These are phyloP conservation scores for Suhomyces sp. DNA, from an alignment of 805 yeast genomes.

Conservation along the genomic window DNA sequence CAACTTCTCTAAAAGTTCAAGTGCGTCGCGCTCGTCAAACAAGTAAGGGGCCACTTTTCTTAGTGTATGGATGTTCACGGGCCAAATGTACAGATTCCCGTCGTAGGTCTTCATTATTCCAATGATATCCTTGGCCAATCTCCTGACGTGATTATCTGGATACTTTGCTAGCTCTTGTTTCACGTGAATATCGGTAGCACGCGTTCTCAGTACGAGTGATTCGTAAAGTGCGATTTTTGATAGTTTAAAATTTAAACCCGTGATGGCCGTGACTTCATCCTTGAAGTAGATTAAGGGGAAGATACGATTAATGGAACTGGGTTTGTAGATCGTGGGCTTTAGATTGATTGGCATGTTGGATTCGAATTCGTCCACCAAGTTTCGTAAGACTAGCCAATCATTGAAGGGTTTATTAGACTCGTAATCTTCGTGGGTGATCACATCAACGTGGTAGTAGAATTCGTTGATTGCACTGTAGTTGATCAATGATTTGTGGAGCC, in stretches of 20 bases:
- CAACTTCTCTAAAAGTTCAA: constrained; percentile 17
- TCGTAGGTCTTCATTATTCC: constrained; percentile 41
- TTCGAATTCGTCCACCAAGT: constrained; percentile 27
- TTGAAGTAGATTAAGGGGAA: constrained; percentile 35
- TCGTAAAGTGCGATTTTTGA: constrained; percentile 30
- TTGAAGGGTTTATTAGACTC: constrained; percentile 20
- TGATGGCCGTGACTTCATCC: constrained; percentile 35
- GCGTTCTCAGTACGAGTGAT: constrained; percentile 20
- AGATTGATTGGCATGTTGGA: constrained; percentile 25
- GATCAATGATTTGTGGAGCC: constrained; percentile 32
- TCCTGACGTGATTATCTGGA: constrained; percentile 23
- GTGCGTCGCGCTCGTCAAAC: constrained; percentile 18
- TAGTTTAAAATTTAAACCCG: constrained; percentile 28
- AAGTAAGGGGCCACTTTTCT: constrained; percentile 25
- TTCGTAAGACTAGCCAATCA: constrained; percentile 29
- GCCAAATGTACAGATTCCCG: constrained; percentile 30
- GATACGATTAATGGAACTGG: constrained; percentile 16
- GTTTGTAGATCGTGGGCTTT: constrained; percentile 32
- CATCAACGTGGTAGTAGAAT: constrained; percentile 23
- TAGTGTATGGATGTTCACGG: constrained; percentile 33
- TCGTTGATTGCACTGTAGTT: constrained; percentile 29
- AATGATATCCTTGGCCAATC: constrained; percentile 33
- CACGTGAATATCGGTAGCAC: constrained; percentile 13
- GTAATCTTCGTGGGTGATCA: constrained; percentile 24
- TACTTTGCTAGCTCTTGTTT: constrained; percentile 20